phyloP scores from a whole-genome alignment of 352 stramenopile species.

The Globisporangium perplexum region DNA sequence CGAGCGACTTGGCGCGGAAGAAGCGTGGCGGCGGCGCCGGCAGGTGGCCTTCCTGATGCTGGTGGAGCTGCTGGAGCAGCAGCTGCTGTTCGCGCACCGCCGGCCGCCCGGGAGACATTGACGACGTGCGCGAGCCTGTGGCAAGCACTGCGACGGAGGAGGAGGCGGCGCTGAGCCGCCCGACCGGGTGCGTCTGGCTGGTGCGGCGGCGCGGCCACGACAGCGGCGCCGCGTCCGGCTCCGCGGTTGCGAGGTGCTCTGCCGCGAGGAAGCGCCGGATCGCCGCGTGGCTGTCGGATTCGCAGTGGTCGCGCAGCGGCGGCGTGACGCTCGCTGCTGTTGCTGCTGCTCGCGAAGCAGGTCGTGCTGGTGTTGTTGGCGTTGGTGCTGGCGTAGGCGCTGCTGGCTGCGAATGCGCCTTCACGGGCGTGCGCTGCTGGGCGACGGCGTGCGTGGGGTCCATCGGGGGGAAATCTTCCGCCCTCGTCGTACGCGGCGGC shows the following conservation, averaged over 20 bases:
- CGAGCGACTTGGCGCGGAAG: conserved; percentile 1
- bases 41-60: conserved; percentile 2
- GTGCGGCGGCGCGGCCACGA: conserved; percentile 6
- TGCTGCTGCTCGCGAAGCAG: background rate
- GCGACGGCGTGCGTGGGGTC: background rate
- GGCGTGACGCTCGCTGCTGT: background rate
- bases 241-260: background rate
- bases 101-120: background rate
- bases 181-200: conserved; percentile 1
- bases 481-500: background rate
- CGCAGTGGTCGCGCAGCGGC: background rate
- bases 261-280: conserved; percentile 3
- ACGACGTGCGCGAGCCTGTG: background rate
- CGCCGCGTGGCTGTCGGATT: background rate
- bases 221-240: background rate
- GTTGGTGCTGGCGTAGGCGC: background rate
- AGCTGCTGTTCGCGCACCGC: background rate
- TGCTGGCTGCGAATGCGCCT: background rate
- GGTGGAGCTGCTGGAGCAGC: conserved; percentile 4
- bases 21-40: conserved; percentile 5
- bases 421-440: background rate
- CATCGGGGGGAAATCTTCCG: background rate
- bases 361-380: background rate
- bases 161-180: background rate
- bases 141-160: background rate